Percentiles rank a stretch among this genome's conserved stretches.
Conservation (phyloP, 148 eudicot species). For the Rhododendron ferrugineum region DNA sequence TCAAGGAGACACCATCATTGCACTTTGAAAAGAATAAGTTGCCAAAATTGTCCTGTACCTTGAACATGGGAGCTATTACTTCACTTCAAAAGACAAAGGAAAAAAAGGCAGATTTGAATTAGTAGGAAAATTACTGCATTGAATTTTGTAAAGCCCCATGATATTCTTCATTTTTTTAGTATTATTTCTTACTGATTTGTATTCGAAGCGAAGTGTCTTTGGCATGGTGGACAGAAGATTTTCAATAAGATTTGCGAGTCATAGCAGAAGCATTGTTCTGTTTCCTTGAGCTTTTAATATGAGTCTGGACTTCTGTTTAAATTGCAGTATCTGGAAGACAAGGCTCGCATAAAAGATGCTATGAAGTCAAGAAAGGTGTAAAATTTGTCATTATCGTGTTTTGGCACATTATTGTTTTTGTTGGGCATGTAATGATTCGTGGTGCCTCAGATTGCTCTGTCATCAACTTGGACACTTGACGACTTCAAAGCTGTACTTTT, state of each 20-base stretch:
- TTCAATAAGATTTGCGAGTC: not conserved
- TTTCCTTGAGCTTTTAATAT: not conserved
- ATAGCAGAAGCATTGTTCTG: not conserved
- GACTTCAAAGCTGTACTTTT: conserved; percentile 66
- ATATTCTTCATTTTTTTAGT: not conserved
- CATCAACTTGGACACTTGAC: conserved; percentile 80
- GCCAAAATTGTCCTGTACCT: not conserved
- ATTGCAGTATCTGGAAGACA: conserved; percentile 75
- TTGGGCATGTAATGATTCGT: conserved; percentile 2
- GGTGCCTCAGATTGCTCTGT: conserved; percentile 45
- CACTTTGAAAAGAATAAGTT: not conserved
- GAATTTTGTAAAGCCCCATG: not conserved
- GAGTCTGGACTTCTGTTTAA: conserved; percentile 5
- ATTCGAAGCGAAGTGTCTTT: not conserved
- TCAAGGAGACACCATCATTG: not conserved
- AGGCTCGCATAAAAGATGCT: conserved; percentile 65
- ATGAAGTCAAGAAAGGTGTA: conserved; percentile 68
- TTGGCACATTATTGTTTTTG: not conserved
- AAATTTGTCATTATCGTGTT: not conserved
- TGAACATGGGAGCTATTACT: not conserved
- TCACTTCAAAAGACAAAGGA: not conserved
- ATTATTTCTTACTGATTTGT: not conserved
- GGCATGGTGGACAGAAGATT: not conserved
- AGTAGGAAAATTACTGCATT: not conserved
- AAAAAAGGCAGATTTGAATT: not conserved